phyloP scores from a whole-genome alignment of 768 basidiomycete species.

The Agrocybe pediades region DNA sequence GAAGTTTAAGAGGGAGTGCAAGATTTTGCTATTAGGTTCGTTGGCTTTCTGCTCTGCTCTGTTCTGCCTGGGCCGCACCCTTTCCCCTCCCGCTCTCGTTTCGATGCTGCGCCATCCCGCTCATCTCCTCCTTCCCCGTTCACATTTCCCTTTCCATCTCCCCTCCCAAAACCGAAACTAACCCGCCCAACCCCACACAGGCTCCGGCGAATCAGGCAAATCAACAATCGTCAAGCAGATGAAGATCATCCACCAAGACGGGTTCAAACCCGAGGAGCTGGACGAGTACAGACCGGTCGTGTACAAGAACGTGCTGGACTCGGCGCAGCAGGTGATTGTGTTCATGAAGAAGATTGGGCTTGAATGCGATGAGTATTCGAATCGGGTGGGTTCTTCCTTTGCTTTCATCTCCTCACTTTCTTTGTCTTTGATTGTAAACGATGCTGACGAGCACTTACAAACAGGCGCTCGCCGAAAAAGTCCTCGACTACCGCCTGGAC shows the following conservation, averaged over 20 bases:
- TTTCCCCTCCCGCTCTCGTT: neutral
- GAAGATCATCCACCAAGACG: slow-evolving; percentile 97
- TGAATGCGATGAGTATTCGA: slow-evolving; percentile 69
- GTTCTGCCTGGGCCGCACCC: neutral
- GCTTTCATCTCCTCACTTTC: neutral
- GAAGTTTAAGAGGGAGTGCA: slow-evolving; percentile 85
- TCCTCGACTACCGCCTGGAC: slow-evolving; percentile 60
- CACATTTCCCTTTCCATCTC: neutral
- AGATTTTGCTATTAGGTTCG: slow-evolving; percentile 89
- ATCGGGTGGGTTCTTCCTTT: slow-evolving; percentile 44
- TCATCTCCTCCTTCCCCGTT: neutral
- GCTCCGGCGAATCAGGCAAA: slow-evolving; percentile 95
- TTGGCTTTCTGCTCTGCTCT: slow-evolving; percentile 11
- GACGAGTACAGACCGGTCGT: slow-evolving; percentile 78
- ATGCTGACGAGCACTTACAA: neutral
- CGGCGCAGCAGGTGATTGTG: slow-evolving; percentile 80
- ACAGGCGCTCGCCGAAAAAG: slow-evolving; percentile 52
- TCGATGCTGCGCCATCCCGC: too few relatives aligned
- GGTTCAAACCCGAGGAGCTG: slow-evolving; percentile 80
- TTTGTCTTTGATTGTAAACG: neutral
- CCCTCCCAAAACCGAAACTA: neutral
- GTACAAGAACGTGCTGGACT: slow-evolving; percentile 87
- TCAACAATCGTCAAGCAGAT: slow-evolving; percentile 98
- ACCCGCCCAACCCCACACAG: slow-evolving; percentile 35
- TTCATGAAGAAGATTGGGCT: slow-evolving; percentile 87